Evolutionary conservation across 305 asterid species (phyloP).

Genomic region (Fraxinus ornus): DNA sequence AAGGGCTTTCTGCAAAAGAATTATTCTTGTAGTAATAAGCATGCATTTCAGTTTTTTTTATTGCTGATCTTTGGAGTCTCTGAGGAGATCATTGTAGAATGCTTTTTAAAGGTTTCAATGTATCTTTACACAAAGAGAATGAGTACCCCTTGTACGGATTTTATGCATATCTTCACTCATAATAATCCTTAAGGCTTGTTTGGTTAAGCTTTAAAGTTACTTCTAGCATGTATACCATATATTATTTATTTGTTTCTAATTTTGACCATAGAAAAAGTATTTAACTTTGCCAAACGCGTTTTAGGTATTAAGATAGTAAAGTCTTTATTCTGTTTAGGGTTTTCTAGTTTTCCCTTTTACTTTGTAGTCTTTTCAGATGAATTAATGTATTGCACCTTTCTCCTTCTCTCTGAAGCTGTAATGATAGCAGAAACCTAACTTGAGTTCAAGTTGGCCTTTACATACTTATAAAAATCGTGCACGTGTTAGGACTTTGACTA

Average conservation of each 20-base stretch:
- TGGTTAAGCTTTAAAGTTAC: not conserved
- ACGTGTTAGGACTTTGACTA: not conserved
- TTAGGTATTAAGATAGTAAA: not conserved
- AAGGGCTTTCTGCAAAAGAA: conserved; percentile 37
- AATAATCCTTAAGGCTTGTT: not conserved
- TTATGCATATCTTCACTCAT: conserved; percentile 16
- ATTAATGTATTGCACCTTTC: not conserved
- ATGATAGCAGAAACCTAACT: not conserved
- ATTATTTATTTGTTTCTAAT: not conserved
- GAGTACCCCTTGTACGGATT: conserved; percentile 52
- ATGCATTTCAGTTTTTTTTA: conserved; percentile 26
- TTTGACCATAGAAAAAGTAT: not conserved
- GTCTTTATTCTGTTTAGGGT: not conserved
- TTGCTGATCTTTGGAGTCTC: conserved; percentile 32
- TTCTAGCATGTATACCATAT: not conserved
- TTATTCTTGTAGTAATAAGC: conserved; percentile 27
- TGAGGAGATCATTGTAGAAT: conserved; percentile 29
- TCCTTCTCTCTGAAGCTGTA: not conserved
- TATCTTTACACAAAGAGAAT: conserved; percentile 25
- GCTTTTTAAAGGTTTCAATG: conserved; percentile 21
- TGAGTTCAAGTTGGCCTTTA: not conserved
- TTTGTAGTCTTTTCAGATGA: not conserved
- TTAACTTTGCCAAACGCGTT: too few species aligned
- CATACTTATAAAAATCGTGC: not conserved
- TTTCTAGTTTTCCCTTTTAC: not conserved